Conservation (phyloP, 306 rosid species). For the Glycyrrhiza uralensis region DNA sequence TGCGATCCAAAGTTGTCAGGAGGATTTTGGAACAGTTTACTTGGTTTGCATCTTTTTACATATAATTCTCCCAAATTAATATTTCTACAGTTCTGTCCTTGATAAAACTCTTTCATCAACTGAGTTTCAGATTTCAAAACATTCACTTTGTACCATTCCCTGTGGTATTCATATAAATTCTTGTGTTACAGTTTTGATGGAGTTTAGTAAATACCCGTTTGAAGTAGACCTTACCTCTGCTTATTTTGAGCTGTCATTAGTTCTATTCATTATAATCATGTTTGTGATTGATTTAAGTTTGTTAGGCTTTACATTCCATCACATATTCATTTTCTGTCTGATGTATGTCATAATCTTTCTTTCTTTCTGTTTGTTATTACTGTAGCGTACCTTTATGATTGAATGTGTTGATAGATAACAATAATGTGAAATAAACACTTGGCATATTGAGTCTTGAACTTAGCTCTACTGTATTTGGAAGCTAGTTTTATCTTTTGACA, state of each 20-base stretch:
- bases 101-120: neutral
- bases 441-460: neutral
- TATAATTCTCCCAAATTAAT: neutral
- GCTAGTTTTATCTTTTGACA: slow-evolving; percentile 16
- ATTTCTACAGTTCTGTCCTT: neutral
- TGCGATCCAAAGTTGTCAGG: neutral
- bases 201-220: neutral
- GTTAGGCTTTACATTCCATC: neutral
- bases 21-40: neutral
- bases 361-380: neutral
- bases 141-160: neutral
- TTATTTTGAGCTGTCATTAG: neutral
- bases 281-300: neutral
- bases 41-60: slow-evolving; percentile 9
- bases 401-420: slow-evolving; percentile 9
- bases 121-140: slow-evolving; percentile 4
- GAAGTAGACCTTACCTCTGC: neutral
- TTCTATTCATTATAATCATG: neutral
- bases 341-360: neutral
- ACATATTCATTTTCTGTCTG: neutral
- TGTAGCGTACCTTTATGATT: neutral
- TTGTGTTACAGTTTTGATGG: neutral
- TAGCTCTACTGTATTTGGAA: slow-evolving; percentile 14
- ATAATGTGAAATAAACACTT: slow-evolving; percentile 10
- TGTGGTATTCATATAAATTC: neutral